Percentiles rank a stretch among this genome's conserved stretches.
Conservation (phyloP, 2,329 filamentous ascomycete genomes). For the Pseudogymnoascus sp. region DNA sequence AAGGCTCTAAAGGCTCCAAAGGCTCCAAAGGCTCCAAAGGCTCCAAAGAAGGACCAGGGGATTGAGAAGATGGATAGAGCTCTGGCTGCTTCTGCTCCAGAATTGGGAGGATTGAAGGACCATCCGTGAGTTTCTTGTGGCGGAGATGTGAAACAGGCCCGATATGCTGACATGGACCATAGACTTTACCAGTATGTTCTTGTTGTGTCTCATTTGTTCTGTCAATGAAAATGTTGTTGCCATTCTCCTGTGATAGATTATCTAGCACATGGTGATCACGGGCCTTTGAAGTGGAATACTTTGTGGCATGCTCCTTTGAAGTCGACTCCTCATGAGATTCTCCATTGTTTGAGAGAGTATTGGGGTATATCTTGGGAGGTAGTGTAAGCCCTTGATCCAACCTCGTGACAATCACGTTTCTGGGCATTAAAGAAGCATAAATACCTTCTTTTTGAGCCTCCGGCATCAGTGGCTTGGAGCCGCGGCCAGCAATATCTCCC, state of each 20-base stretch:
- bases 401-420: constrained; percentile 11
- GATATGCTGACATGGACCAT: constrained; percentile 1
- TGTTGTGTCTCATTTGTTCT: neutral
- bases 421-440: constrained; percentile 20
- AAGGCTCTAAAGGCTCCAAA: neutral
- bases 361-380: constrained; percentile 18
- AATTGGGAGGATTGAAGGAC: neutral
- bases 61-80: neutral
- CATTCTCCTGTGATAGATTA: neutral
- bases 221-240: neutral
- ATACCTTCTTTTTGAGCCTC: constrained; percentile 20
- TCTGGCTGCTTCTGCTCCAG: neutral
- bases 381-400: constrained; percentile 24
- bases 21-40: neutral
- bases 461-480: neutral
- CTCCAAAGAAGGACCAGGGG: neutral
- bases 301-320: neutral
- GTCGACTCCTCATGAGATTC: neutral
- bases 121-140: neutral
- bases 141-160: neutral
- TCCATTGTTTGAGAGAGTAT: neutral
- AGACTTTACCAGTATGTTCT: constrained; percentile 1
- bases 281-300: neutral
- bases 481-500: neutral
- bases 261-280: neutral